Evolutionary conservation across 495 filamentous ascomycete genomes (phyloP).

Genomic region (Echria macrotheca): DNA sequence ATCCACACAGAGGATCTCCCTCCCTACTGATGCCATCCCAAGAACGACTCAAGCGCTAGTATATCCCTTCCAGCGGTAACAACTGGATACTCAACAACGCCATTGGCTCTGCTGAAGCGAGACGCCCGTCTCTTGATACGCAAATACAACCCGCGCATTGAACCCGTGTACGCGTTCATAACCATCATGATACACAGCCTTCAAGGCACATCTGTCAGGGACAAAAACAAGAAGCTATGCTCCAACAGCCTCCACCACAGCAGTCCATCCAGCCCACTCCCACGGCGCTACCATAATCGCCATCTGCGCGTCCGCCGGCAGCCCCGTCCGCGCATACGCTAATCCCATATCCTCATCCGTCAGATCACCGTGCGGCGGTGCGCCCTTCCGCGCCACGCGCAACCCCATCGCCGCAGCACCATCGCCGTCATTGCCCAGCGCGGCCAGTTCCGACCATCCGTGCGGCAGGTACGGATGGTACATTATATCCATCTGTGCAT

Average conservation of each 20-base stretch:
- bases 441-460: conserved; percentile 70
- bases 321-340: conserved; percentile 73
- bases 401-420: conserved; percentile 76
- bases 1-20: too few relatives aligned
- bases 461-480: conserved; percentile 66
- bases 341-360: conserved; percentile 62
- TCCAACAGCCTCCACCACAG: conserved; percentile 32
- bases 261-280: conserved; percentile 58
- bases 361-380: conserved; percentile 64
- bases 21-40: too few relatives aligned
- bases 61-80: too few relatives aligned
- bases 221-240: too few relatives aligned
- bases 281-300: conserved; percentile 81
- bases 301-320: conserved; percentile 64
- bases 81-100: too few relatives aligned
- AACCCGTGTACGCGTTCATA: too few relatives aligned
- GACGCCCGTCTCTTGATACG: too few relatives aligned
- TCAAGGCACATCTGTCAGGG: too few relatives aligned
- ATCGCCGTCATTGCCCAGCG: conserved; percentile 31
- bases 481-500: conserved; percentile 69
- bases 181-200: too few relatives aligned
- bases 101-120: too few relatives aligned
- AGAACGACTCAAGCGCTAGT: too few relatives aligned
- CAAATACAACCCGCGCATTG: too few relatives aligned
- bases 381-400: conserved; percentile 63